Evolutionary conservation across 148 eudicot species (phyloP).

Genomic region (Vaccinium myrtillus): DNA sequence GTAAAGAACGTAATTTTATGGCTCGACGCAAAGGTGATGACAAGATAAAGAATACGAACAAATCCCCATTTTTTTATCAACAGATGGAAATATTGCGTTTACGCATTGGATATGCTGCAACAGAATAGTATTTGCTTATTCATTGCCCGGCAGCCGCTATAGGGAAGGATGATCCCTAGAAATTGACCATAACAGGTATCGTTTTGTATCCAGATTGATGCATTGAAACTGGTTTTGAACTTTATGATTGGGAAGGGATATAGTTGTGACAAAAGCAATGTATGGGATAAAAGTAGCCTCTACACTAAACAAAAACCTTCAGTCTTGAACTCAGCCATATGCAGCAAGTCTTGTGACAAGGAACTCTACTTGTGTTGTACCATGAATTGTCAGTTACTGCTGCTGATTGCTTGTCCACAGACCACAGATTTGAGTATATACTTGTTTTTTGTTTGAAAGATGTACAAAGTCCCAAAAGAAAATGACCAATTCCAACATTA

Average conservation of each 20-base stretch:
- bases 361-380: background rate
- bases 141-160: background rate
- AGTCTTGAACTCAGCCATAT: background rate
- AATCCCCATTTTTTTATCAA: background rate
- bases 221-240: background rate
- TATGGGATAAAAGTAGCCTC: background rate
- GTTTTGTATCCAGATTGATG: background rate
- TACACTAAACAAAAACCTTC: background rate
- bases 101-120: background rate
- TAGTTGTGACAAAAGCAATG: background rate
- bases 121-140: background rate
- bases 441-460: background rate
- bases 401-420: background rate
- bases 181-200: background rate
- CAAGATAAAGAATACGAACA: background rate
- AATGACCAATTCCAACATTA: background rate
- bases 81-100: background rate
- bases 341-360: background rate
- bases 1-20: no score
- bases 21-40: background rate
- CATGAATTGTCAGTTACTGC: background rate
- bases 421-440: background rate
- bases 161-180: background rate
- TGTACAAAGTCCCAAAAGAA: background rate
- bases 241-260: no score